These are phyloP conservation scores for Achaetomium macrosporum DNA, from an alignment of 2,329 filamentous ascomycete species.

Conservation along the genomic window DNA sequence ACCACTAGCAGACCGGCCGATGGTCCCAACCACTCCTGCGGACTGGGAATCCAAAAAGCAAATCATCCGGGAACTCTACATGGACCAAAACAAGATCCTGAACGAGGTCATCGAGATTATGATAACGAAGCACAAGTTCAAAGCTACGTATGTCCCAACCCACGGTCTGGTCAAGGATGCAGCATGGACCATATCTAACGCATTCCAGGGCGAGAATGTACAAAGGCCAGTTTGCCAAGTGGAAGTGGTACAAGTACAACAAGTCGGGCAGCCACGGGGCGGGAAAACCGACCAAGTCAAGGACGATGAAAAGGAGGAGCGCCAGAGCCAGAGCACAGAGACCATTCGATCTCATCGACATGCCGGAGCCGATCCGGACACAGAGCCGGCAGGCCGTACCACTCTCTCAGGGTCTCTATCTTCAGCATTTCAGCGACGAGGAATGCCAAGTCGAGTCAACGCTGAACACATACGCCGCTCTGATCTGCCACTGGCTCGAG, in stretches of 20 bases:
- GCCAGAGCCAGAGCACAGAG: neutral
- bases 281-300: slow-evolving; percentile 7
- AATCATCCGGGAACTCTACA: slow-evolving; percentile 22
- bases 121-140: slow-evolving; percentile 22
- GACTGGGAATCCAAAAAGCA: slow-evolving; percentile 24
- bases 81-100: slow-evolving; percentile 22
- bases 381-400: neutral
- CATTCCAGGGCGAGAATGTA: slow-evolving; percentile 25
- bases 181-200: neutral
- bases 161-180: neutral
- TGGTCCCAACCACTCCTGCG: slow-evolving; percentile 17
- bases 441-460: slow-evolving; percentile 14
- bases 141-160: slow-evolving; percentile 20
- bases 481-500: slow-evolving; percentile 21
- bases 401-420: neutral
- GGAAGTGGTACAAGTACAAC: slow-evolving; percentile 27
- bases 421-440: slow-evolving; percentile 13
- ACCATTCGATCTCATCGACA: neutral
- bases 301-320: neutral
- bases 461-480: slow-evolving; percentile 17
- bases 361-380: neutral
- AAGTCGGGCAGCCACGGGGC: slow-evolving; percentile 15
- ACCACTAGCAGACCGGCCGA: slow-evolving; percentile 3
- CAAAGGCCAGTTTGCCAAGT: slow-evolving; percentile 27
- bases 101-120: slow-evolving; percentile 26